These are phyloP conservation scores for cucumber (Cucumis sativus) DNA, from an alignment of 306 rosid species.

Conservation along the genomic window Cucumber_9930_V3 NC_026657.2:25686001-25686500, in stretches of 20 bases:
- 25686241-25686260: slow-evolving; percentile 96
- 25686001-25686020: slow-evolving; percentile 84
- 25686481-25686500: slow-evolving; percentile 56
- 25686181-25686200: slow-evolving; percentile 95
- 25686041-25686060: slow-evolving; percentile 76
- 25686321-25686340: slow-evolving; percentile 64
- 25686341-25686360: slow-evolving; percentile 91
- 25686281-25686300: slow-evolving; percentile 96
- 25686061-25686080: slow-evolving; percentile 69
- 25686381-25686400: slow-evolving; percentile 80
- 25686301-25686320: slow-evolving; percentile 90
- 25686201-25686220: slow-evolving; percentile 95
- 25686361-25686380: slow-evolving; percentile 94
- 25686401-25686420: slow-evolving; percentile 85
- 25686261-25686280: slow-evolving; percentile 85
- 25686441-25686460: slow-evolving; percentile 71
- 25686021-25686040: slow-evolving; percentile 90
- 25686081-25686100: slow-evolving; percentile 81
- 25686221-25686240: slow-evolving; percentile 92
- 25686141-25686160: slow-evolving; percentile 86
- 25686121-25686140: slow-evolving; percentile 77
- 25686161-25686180: slow-evolving; percentile 63
- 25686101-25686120: slow-evolving; percentile 86
- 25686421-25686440: slow-evolving; percentile 65
- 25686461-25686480: slow-evolving; percentile 41